Percentiles rank a stretch among this genome's conserved stretches.
Conservation (phyloP, 768 basidiomycete genomes). For the Hortiboletus flavorubellus region DNA sequence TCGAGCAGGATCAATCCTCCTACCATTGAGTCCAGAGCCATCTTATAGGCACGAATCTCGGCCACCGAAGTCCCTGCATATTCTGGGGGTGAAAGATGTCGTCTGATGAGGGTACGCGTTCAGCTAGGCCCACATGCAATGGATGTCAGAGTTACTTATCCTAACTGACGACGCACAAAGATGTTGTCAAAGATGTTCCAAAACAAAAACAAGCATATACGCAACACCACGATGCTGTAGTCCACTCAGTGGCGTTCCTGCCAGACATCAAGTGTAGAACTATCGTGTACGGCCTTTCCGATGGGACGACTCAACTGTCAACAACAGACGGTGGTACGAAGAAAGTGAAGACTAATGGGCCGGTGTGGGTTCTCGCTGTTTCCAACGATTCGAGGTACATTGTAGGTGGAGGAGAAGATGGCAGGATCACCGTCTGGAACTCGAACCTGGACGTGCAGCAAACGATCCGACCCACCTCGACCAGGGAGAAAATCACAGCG, state of each 20-base stretch:
- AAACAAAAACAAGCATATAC: background rate
- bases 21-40: too few species aligned
- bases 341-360: background rate
- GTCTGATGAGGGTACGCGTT: too few species aligned
- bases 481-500: background rate
- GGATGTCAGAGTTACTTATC: too few species aligned
- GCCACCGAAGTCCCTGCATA: too few species aligned
- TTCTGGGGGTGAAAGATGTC: too few species aligned
- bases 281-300: background rate
- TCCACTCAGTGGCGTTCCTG: background rate
- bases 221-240: background rate
- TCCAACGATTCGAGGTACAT: background rate
- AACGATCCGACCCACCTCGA: background rate
- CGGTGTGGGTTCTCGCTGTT: background rate
- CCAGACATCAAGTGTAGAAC: background rate
- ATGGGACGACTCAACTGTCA: background rate
- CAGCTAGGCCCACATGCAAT: too few species aligned
- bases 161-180: too few species aligned
- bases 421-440: background rate
- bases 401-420: background rate
- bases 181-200: too few species aligned
- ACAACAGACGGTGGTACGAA: background rate
- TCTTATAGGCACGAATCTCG: too few species aligned
- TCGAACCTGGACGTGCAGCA: background rate
- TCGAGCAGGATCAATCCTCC: too few species aligned